Conservation (phyloP, 345 rosid species). For the Pugionium cornutum region DNA sequence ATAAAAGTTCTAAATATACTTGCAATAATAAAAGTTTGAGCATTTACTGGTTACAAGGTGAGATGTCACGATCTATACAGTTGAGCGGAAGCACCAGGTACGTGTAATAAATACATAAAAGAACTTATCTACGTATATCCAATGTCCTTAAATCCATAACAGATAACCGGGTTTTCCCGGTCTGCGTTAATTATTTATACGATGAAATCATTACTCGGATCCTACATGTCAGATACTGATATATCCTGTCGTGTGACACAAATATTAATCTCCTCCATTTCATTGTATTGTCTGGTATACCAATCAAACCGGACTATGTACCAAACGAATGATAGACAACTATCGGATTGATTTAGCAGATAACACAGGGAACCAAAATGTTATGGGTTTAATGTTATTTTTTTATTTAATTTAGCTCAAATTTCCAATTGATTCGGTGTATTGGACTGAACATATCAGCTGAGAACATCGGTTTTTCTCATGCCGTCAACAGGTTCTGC, state of each 20-base stretch:
- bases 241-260: neutral
- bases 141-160: conserved; percentile 21
- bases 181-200: conserved; percentile 5
- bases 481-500: neutral
- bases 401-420: neutral
- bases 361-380: neutral
- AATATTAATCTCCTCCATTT: neutral
- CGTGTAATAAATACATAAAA: conserved; percentile 19
- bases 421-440: neutral
- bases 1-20: neutral
- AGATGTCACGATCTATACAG: conserved; percentile 38
- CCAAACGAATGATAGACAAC: conserved; percentile 7
- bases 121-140: conserved; percentile 1
- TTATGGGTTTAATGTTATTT: too few relatives aligned
- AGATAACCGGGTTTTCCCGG: conserved; percentile 27
- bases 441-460: neutral
- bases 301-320: conserved; percentile 16
- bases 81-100: conserved; percentile 30
- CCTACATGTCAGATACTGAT: conserved; percentile 18
- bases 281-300: conserved; percentile 3
- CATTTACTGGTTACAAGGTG: conserved; percentile 37
- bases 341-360: neutral
- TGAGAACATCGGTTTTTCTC: neutral
- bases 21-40: conserved; percentile 16
- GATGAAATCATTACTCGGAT: neutral